Evolutionary conservation across 2,329 filamentous ascomycete genomes (phyloP), one percentile per base, ranked within the genome.

Genomic region (Phialemonium atrogriseum): DNA sequence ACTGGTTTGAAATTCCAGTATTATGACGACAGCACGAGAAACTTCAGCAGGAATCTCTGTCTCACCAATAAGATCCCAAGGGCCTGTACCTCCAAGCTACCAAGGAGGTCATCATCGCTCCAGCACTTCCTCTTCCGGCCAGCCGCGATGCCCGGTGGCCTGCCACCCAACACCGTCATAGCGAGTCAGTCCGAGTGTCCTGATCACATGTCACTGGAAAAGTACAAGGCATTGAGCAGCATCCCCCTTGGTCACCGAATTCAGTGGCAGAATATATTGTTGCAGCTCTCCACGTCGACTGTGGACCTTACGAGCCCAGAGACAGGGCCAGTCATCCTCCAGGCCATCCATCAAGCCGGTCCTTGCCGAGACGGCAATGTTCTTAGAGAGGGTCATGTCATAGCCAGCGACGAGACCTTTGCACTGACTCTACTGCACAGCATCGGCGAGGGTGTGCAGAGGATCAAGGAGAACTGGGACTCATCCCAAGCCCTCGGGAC

Each of bases 181-280:
- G 61, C 74, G 0, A 49, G 44, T 1, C 69, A 74, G 35, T 50
- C 42, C 0, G 30, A 47, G 0, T 77, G 72, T 29, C 71, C 75
- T 0, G 9, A 34, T 0, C 43, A 62, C 14, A 52, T 81, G 34
- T 57, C 64, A 0, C 36, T 73, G 0, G 62, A 66, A 0, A 73
- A 81, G 32, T 79, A 64, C 45, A 67, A 70, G 30, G 55, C 62
- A 0, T 61, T 78, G n/a, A 56, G 59, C 0, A 45, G 60, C 0
- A 40, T 80, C 3, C 59, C 66, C 0, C 45, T 66, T 2, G 73
- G 73, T 0, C 36, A 57, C 12, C 44, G 49, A 1, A 49, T 76
- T 7, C 68, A 73, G 30, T 80, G 73, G 67, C 43, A 56, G 7
- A 79, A 77, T 32, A 64, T 80, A 4, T 44, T 74, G 0, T 44